phyloP scores from a whole-genome alignment of 1,284 basidiomycete genomes.

The Fistulina hepatica region DNA sequence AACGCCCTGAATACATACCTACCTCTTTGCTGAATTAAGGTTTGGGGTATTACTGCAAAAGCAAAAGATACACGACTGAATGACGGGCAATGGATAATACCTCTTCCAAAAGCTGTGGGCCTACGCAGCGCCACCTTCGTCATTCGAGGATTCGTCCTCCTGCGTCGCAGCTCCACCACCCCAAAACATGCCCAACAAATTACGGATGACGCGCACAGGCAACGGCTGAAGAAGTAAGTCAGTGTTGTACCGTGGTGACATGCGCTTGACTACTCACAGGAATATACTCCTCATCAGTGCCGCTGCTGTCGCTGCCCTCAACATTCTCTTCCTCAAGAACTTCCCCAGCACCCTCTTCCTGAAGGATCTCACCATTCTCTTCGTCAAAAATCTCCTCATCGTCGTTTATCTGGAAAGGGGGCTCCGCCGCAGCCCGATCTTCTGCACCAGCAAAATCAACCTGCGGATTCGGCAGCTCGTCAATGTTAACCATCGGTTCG shows the following conservation, averaged over 20 bases:
- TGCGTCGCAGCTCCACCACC: slow-evolving; percentile 28
- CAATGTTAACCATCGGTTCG: no score
- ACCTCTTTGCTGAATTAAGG: no score
- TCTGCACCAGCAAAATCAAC: no score
- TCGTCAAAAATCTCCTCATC: slow-evolving; percentile 11
- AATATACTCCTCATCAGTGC: slow-evolving; percentile 31
- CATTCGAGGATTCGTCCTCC: slow-evolving; percentile 27
- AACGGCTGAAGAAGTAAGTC: slow-evolving; percentile 35
- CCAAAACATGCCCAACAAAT: slow-evolving; percentile 53
- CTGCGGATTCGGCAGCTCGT: slow-evolving; percentile 12
- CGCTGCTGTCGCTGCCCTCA: slow-evolving; percentile 22
- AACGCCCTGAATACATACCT: no score
- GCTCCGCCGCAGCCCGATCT: no score
- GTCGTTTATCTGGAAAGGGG: no score
- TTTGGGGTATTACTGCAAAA: no score
- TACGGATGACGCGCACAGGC: slow-evolving; percentile 50
- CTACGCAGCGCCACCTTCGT: slow-evolving; percentile 13
- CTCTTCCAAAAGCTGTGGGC: no score
- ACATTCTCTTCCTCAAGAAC: slow-evolving; percentile 18
- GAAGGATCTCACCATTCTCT: slow-evolving; percentile 16
- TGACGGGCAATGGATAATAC: no score
- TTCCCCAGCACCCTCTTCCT: slow-evolving; percentile 12
- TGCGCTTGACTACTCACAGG: slow-evolving; percentile 34
- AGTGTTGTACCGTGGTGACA: slow-evolving; percentile 1
- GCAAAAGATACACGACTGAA: no score